Evolutionary conservation across 768 basidiomycete genomes (phyloP).

Genomic region (Arthromyces matolae): DNA sequence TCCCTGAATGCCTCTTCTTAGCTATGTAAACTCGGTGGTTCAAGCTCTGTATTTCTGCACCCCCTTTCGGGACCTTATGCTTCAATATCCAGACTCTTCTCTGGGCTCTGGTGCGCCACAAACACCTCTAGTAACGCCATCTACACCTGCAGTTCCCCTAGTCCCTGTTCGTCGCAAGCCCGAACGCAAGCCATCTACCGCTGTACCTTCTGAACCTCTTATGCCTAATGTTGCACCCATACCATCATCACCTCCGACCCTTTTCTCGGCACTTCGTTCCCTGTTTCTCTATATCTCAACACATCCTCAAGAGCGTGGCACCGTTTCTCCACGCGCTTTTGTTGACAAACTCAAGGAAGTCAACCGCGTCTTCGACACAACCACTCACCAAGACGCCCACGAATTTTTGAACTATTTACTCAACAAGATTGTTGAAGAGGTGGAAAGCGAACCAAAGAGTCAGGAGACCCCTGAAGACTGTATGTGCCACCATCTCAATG

Average conservation of each 20-base stretch:
- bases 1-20: conserved; percentile 32
- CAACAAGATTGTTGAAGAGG: conserved; percentile 91
- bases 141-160: conserved; percentile 30
- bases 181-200: conserved; percentile 45
- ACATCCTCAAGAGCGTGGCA: conserved; percentile 76
- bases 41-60: conserved; percentile 95
- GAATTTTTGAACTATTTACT: conserved; percentile 95
- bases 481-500: conserved; percentile 43
- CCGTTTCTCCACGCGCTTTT: conserved; percentile 85
- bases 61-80: conserved; percentile 87
- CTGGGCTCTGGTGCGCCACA: conserved; percentile 25
- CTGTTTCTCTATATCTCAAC: conserved; percentile 81
- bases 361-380: conserved; percentile 86
- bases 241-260: conserved; percentile 61
- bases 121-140: conserved; percentile 20
- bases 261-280: conserved; percentile 92
- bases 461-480: conserved; percentile 53
- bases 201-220: conserved; percentile 24
- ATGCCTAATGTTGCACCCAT: conserved; percentile 41
- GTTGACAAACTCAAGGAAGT: conserved; percentile 91
- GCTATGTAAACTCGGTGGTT: conserved; percentile 98
- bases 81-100: conserved; percentile 62
- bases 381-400: conserved; percentile 97
- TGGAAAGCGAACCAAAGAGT: conserved; percentile 66
- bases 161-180: conserved; percentile 49